Base-by-base conservation (phyloP, 805 yeast genomes). In the Candida awuae region DNA sequence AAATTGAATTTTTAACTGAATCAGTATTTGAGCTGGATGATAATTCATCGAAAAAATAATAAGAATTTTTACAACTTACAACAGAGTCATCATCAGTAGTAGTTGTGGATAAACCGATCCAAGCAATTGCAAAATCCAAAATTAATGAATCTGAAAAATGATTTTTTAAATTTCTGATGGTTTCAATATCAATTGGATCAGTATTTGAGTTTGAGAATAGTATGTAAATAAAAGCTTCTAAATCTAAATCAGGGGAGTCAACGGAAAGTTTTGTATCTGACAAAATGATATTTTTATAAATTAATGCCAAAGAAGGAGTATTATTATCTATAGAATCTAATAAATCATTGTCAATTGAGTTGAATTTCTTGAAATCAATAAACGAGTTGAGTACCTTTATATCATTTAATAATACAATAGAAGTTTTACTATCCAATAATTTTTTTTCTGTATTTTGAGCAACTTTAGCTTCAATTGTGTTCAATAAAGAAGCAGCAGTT, bases 41-140 rank as follows among this genome's bases (percentile, higher is more conserved):
- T 41, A 83, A 66, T 62, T 90, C 98, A 60, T 90, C 97, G 57
- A 71, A 83, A 54, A 81, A 79, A 56, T 78, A 82, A 59, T 71
- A 70, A 16, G 67, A 58, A 9, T 71, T 65, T 50, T 68, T 67
- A 42, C 63, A 71, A 46, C 65, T 59, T 32, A 68, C 71, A 21
- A 58, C 53, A 15, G 32, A 34, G 16, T 41, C 39, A 20, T 34
- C 34, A 18, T 28, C 27, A 38, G 71, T 62, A 41, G 71, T 66
- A 14, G 39, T 23, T n/a, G 25, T n/a, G 10, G 69, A 61, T 8
- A 57, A 37, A 32, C 58, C 59, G 18, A 44, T 44, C 77, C 88
- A 84, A 13, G 94, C 77, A 57, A 85, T 94, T 22, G 86, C 75
- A 23, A 86, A 70, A 50, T 85, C 88, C 58, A 75, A 75, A 34